A percentile compares a stretch with the other conserved stretches of the same genome.
phyloP scores from a whole-genome alignment of 2,329 filamentous ascomycete genomes.

The Escovopsis sp. region DNA sequence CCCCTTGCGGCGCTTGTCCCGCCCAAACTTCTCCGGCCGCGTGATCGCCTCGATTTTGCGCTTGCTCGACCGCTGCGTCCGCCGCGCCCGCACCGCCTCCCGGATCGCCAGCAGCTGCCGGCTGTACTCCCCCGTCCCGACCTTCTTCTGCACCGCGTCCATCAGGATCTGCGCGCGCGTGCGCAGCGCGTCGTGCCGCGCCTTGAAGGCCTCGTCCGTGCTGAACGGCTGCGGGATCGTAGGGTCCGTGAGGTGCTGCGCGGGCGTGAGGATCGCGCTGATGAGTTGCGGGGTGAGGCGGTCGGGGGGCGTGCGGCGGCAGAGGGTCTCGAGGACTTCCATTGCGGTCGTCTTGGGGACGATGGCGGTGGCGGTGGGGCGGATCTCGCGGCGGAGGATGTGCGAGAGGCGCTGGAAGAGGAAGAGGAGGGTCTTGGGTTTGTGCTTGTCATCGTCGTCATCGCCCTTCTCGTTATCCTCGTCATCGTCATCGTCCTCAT shows the following conservation, averaged over 20 bases:
- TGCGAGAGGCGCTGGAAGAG: slow-evolving; percentile 65
- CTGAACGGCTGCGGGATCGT: slow-evolving; percentile 58
- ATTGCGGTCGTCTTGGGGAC: slow-evolving; percentile 63
- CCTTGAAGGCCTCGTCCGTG: slow-evolving; percentile 52
- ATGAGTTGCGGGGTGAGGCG: slow-evolving; percentile 48
- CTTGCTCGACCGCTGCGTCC: slow-evolving; percentile 66
- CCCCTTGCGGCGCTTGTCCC: slow-evolving; percentile 68
- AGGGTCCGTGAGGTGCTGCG: slow-evolving; percentile 74
- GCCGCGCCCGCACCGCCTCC: slow-evolving; percentile 52
- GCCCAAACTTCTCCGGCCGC: slow-evolving; percentile 62
- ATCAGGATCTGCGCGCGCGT: slow-evolving; percentile 62
- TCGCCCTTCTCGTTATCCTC: slow-evolving; percentile 28
- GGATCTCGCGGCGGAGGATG: slow-evolving; percentile 61
- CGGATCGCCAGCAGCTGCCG: slow-evolving; percentile 56
- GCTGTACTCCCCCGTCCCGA: slow-evolving; percentile 72
- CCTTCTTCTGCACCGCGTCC: slow-evolving; percentile 67
- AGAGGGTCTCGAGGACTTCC: slow-evolving; percentile 56
- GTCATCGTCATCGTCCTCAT: slow-evolving; percentile 22
- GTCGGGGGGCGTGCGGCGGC: slow-evolving; percentile 40
- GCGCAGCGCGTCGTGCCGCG: slow-evolving; percentile 54
- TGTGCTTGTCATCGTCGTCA: slow-evolving; percentile 25
- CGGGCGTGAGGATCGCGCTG: slow-evolving; percentile 37
- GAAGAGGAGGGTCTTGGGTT: slow-evolving; percentile 41
- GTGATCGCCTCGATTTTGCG: slow-evolving; percentile 76
- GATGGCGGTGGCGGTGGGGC: slow-evolving; percentile 46